A percentile compares a stretch with the other conserved stretches of the same genome.
Conservation (phyloP, 2,329 filamentous ascomycete genomes). For the Exophiala dermatitidis region DNA sequence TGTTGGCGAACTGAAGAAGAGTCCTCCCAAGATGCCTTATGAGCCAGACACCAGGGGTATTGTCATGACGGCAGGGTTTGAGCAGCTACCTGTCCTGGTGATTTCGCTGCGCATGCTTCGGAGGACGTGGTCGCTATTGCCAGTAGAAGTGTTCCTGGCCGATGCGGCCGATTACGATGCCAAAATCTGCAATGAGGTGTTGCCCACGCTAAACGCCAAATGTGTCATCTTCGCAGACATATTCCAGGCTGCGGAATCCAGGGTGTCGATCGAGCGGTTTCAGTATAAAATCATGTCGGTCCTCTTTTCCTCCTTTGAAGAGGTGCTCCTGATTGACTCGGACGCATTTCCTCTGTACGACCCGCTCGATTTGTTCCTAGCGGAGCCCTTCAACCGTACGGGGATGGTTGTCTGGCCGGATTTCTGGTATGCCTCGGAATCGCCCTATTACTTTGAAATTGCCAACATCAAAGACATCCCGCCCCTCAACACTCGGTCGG, state of each 20-base stretch:
- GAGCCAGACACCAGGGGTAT: constrained; percentile 35
- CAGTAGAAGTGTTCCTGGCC: constrained; percentile 39
- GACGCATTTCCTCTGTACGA: constrained; percentile 48
- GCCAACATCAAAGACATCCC: constrained; percentile 32
- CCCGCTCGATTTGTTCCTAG: constrained; percentile 42
- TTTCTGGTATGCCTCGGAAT: constrained; percentile 42
- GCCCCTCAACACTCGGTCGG: constrained; percentile 30
- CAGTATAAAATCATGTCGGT: constrained; percentile 54
- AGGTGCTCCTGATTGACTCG: constrained; percentile 53
- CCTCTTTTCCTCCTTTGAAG: constrained; percentile 53
- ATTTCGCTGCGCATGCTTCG: constrained; percentile 40
- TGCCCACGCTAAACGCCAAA: constrained; percentile 35
- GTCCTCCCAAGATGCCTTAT: constrained; percentile 29
- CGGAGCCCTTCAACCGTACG: constrained; percentile 45
- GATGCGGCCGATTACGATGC: constrained; percentile 34
- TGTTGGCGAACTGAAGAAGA: constrained; percentile 30
- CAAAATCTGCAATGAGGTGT: constrained; percentile 34
- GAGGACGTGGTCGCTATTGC: constrained; percentile 34
- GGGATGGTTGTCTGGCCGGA: constrained; percentile 55
- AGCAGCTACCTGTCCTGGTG: constrained; percentile 34
- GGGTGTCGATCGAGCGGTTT: constrained; percentile 30
- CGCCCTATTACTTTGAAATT: constrained; percentile 39
- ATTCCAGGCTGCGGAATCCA: constrained; percentile 17
- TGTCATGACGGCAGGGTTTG: constrained; percentile 37
- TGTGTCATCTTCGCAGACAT: constrained; percentile 33